Evolutionary conservation across 2,329 filamentous ascomycete genomes (phyloP), one percentile per base, ranked within the genome.

Genomic region (Pseudogymnoascus sp.): DNA sequence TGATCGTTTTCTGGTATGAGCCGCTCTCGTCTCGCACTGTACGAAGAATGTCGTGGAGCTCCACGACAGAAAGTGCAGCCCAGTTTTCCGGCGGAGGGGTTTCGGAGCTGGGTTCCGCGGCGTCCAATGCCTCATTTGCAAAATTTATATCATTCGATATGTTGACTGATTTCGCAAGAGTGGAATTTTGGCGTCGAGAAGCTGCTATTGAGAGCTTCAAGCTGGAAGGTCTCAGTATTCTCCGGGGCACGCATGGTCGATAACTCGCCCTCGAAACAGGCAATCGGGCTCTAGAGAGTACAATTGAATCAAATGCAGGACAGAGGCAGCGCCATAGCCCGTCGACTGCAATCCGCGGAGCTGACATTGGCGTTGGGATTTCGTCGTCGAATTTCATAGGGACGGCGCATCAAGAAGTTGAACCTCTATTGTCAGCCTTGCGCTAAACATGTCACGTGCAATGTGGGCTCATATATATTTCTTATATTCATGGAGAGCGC

Each of bases 251-350:
- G 49, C 28, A 55, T 55, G 49, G 49, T 16, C 28, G 28, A 14
- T 21, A 55, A 25, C 49, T 55, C 11, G 49, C 28, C 28, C 49
- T 33, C 28, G 28, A 18, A 55, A 55, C 5, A 14, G 49, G 49
- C 5, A 55, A 14, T 52, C 38, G 14, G 38, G 40, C 16, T 23
- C 40, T 75, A 3, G 73, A 72, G 11, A 80, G 69, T 2, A 73
- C 69, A 4, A 68, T 63, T 5, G 73, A 67, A 68, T 83, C 80
- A 63, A 83, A 76, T 7, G 79, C 80, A 11, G 85, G 85, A 69
- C 83, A 88, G 14, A 88, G 75, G 69, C 82, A 87, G 70, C 82
- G 82, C 83, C 85, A 87, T 52, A 89, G 78, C 64, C 85, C 83
- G 71, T 88, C 85, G 69, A 75, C 72, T 68, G 73, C 68, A 61